A percentile compares a stretch with the other conserved stretches of the same genome.
phyloP scores from a whole-genome alignment of 306 rosid species.

The cucumber (Cucumis sativus) region Cucumber_9930_V3 NC_026656.2:18012001-18012500 shows the following conservation, averaged over 20 bases:
- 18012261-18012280: background rate
- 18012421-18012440: no score
- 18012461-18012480: no score
- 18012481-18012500: no score
- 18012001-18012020: background rate
- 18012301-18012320: background rate
- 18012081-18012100: background rate
- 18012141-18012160: background rate
- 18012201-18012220: background rate
- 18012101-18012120: background rate
- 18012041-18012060: background rate
- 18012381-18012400: no score
- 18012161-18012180: background rate
- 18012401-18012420: no score
- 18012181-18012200: background rate
- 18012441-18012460: no score
- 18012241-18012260: background rate
- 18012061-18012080: background rate
- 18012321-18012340: background rate
- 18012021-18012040: background rate
- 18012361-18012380: no score
- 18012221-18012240: background rate
- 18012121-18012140: background rate
- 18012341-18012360: no score
- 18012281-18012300: background rate